phyloP scores from a whole-genome alignment of 768 basidiomycete species.

The Amanita exitialis region DNA sequence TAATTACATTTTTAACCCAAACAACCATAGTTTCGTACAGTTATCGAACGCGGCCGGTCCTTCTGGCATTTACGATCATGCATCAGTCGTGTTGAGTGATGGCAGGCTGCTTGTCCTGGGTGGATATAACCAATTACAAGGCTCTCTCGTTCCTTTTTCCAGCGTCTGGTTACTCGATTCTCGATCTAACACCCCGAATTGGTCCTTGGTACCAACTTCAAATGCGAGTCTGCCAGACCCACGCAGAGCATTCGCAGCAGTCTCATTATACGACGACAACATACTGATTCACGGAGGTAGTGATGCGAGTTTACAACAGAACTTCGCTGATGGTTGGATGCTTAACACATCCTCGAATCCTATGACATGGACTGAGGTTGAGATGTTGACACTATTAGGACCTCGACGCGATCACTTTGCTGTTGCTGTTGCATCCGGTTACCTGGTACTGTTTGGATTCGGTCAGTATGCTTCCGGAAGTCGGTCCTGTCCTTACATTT shows the following conservation, averaged over 20 bases:
- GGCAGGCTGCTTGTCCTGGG: slow-evolving; percentile 69
- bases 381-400: slow-evolving; percentile 47
- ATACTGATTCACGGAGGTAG: slow-evolving; percentile 76
- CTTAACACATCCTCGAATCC: slow-evolving; percentile 46
- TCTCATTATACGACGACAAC: slow-evolving; percentile 36
- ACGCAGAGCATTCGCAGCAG: slow-evolving; percentile 56
- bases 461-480: slow-evolving; percentile 37
- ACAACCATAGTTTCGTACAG: slow-evolving; percentile 36
- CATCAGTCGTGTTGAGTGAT: slow-evolving; percentile 56
- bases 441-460: slow-evolving; percentile 65
- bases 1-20: slow-evolving; percentile 53
- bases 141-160: slow-evolving; percentile 41
- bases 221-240: slow-evolving; percentile 35
- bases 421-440: slow-evolving; percentile 48
- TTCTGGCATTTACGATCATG: slow-evolving; percentile 63
- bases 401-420: slow-evolving; percentile 69
- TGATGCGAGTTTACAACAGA: slow-evolving; percentile 41
- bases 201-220: slow-evolving; percentile 36
- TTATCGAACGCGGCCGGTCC: slow-evolving; percentile 51
- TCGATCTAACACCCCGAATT: slow-evolving; percentile 30
- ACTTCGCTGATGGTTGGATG: slow-evolving; percentile 63
- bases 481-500: background rate
- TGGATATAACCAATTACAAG: slow-evolving; percentile 45
- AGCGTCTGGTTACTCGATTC: slow-evolving; percentile 60
- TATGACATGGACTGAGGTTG: slow-evolving; percentile 48